Conservation (phyloP, 225 moss, liverwort and hornwort species). For the Thuidium tamariscinum region DNA sequence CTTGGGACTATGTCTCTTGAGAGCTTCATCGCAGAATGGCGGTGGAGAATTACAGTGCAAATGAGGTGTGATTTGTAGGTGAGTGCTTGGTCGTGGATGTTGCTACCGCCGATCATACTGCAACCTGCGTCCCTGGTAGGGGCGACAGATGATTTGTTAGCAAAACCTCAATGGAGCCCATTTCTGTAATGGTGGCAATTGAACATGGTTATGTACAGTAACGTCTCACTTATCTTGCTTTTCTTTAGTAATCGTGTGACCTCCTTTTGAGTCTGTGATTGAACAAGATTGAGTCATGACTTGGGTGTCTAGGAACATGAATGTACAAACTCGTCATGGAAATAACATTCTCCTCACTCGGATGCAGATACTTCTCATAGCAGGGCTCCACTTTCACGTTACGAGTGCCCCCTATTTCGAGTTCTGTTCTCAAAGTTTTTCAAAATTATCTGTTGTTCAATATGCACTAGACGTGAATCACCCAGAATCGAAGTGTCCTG, state of each 20-base stretch:
- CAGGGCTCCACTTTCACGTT: background rate
- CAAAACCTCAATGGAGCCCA: background rate
- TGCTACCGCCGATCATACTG: background rate
- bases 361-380: background rate
- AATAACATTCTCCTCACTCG: background rate
- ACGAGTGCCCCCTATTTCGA: background rate
- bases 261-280: background rate
- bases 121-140: background rate
- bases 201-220: background rate
- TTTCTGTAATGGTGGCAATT: too few species aligned
- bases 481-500: background rate
- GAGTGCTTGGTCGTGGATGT: background rate
- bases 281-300: background rate
- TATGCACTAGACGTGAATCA: background rate
- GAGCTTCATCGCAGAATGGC: background rate
- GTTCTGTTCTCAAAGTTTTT: background rate
- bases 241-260: background rate
- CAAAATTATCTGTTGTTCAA: background rate
- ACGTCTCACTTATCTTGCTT: background rate
- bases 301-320: background rate
- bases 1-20: background rate
- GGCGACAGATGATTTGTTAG: background rate
- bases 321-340: background rate
- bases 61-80: too few species aligned
- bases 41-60: background rate